A percentile compares a stretch with the other conserved stretches of the same genome.
phyloP scores from a whole-genome alignment of 2,329 filamentous ascomycete genomes.

The Microcera coccophila region DNA sequence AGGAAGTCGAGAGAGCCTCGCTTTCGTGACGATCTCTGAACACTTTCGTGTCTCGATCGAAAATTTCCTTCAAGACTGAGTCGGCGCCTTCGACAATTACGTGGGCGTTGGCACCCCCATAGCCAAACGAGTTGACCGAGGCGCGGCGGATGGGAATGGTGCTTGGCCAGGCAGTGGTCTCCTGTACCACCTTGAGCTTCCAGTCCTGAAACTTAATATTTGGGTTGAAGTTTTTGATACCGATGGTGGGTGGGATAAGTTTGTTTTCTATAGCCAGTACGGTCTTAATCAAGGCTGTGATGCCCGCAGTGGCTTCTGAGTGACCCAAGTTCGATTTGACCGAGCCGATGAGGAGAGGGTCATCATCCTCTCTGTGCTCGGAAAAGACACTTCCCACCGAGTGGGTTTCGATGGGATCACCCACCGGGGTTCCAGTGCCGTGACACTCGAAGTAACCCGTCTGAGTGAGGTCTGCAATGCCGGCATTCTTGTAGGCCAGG shows the following conservation, averaged over 20 bases:
- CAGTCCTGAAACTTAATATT: conserved; percentile 24
- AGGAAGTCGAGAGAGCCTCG: too few relatives aligned
- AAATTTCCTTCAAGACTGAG: background rate
- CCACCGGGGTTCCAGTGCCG: conserved; percentile 14
- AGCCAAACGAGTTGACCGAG: conserved; percentile 48
- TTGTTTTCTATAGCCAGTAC: conserved; percentile 20
- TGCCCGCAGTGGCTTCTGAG: conserved; percentile 19
- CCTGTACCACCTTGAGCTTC: conserved; percentile 15
- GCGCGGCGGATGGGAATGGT: conserved; percentile 47
- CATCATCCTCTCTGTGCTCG: too few relatives aligned
- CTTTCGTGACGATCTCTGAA: too few relatives aligned
- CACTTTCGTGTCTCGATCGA: too few relatives aligned
- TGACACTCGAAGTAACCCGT: conserved; percentile 34
- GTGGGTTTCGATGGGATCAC: conserved; percentile 10
- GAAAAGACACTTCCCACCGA: background rate
- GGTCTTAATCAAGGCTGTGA: conserved; percentile 26
- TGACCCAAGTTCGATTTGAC: conserved; percentile 45
- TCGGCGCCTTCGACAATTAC: conserved; percentile 4
- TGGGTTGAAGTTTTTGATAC: conserved; percentile 18
- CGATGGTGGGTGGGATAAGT: conserved; percentile 22
- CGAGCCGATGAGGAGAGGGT: conserved; percentile 17
- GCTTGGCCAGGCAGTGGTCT: conserved; percentile 6
- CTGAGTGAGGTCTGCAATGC: conserved; percentile 10
- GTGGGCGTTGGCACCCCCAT: conserved; percentile 42
- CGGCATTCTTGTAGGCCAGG: conserved; percentile 13